phyloP scores from a whole-genome alignment of 805 yeast genomes.

The Sporopachydermia quercuum region DNA sequence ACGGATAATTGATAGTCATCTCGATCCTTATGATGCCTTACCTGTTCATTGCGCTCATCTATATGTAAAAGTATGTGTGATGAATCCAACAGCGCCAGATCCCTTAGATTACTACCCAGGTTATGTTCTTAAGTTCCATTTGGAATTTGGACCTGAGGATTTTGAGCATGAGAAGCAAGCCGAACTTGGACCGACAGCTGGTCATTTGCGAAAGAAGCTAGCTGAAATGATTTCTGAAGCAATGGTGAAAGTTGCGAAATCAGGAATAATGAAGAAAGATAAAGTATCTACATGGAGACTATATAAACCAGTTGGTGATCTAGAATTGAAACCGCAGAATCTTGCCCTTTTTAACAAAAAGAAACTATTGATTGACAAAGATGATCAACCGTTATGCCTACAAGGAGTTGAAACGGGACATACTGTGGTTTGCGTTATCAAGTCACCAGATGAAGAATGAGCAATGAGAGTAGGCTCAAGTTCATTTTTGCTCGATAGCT shows the following conservation, averaged over 20 bases:
- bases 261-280: slow-evolving; percentile 9
- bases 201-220: slow-evolving; percentile 42
- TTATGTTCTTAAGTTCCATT: slow-evolving; percentile 23
- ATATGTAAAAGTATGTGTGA: background rate
- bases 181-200: slow-evolving; percentile 56
- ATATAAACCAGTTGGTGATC: background rate
- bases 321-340: slow-evolving; percentile 6
- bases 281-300: slow-evolving; percentile 3
- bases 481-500: slow-evolving; percentile 2
- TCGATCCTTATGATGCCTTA: background rate
- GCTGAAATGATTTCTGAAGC: slow-evolving; percentile 39
- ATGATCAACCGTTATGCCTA: slow-evolving; percentile 33
- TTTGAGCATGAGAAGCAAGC: slow-evolving; percentile 43
- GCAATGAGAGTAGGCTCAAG: slow-evolving; percentile 2
- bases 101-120: slow-evolving; percentile 1
- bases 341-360: slow-evolving; percentile 11
- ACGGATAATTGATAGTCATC: background rate
- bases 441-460: slow-evolving; percentile 4
- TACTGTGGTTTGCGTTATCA: slow-evolving; percentile 15
- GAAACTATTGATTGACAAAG: slow-evolving; percentile 18
- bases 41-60: background rate
- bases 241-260: slow-evolving; percentile 9
- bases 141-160: slow-evolving; percentile 75
- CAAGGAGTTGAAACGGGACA: slow-evolving; percentile 41
- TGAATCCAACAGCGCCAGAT: slow-evolving; percentile 1